Base-by-base conservation (phyloP, 1,284 basidiomycete species). In the Cronartium ribicola region DNA sequence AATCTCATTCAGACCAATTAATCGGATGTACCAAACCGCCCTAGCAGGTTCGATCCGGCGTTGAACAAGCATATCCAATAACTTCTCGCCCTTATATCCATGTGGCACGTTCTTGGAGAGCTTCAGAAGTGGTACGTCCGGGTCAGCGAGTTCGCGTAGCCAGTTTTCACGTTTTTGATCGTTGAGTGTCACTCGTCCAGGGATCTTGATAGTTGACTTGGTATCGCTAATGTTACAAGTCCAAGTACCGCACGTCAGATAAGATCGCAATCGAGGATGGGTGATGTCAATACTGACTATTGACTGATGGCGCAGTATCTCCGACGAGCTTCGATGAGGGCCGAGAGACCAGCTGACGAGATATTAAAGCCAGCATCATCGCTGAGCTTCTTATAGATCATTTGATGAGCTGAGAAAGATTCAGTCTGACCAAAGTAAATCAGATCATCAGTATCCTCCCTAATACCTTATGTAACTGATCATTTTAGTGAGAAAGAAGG, bases 1-100 rank as follows among this genome's bases (percentile, higher is more conserved):
- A 55, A 93, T 93, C 81, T 98, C 95, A 78, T 93, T 94, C 0
- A 90, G 91, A n/a, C 95, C 96, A 69, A 95, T 88, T 0, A 94
- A 91, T 13, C 94, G 87, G 40, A 98, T 86, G 81, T 96, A 94
- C 96, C 96, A 99, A 3, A 96, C 86, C 0, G 96, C 96, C 37
- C 96, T 85, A 0, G 89, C 86, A 57, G 94, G 87, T 0, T 90
- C 89, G 41, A 98, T 92, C 63, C 89, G 86, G 51, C 91, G 87
- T 0, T 85, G 84, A 78, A 93, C 90, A 69, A 98, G 85, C 76
- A 94, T 85, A 76, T 97, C 94, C 67, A 99, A 84, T 36, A 97
- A 85, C 78, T 95, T 92, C 77, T 92, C 88, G 2, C 93, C 94
- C 80, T 93, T 93, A 48, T 90, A 91, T 0, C 92, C 92, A 80